phyloP scores from a whole-genome alignment of 805 yeast genomes.

The Metschnikowia arizonensis region DNA sequence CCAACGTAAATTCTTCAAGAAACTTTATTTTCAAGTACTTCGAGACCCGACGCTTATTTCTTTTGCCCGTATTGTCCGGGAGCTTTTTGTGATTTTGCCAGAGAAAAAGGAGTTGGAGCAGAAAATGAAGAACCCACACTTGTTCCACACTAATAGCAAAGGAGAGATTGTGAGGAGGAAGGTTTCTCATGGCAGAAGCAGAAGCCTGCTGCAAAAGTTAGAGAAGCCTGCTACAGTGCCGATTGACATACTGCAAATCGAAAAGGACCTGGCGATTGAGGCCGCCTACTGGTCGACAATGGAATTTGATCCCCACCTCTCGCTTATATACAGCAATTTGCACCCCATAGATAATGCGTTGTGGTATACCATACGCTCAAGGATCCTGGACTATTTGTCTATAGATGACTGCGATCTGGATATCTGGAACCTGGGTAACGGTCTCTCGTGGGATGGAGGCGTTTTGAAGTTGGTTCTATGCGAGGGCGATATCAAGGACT shows the following conservation, averaged over 20 bases:
- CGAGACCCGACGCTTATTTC: slow-evolving; percentile 46
- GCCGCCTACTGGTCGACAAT: slow-evolving; percentile 50
- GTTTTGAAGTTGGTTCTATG: slow-evolving; percentile 64
- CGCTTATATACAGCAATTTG: slow-evolving; percentile 61
- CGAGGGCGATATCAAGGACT: slow-evolving; percentile 65
- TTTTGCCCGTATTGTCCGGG: slow-evolving; percentile 54
- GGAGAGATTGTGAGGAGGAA: slow-evolving; percentile 30
- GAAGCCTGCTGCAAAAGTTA: slow-evolving; percentile 18
- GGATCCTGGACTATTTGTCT: slow-evolving; percentile 64
- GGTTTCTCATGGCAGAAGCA: slow-evolving; percentile 9
- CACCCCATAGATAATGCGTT: slow-evolving; percentile 66
- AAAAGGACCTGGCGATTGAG: slow-evolving; percentile 45
- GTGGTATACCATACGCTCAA: slow-evolving; percentile 56
- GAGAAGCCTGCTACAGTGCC: slow-evolving; percentile 16
- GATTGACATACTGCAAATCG: slow-evolving; percentile 27
- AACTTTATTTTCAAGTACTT: slow-evolving; percentile 47
- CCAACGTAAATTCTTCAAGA: slow-evolving; percentile 50
- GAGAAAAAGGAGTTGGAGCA: slow-evolving; percentile 34
- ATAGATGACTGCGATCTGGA: slow-evolving; percentile 40
- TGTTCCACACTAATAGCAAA: slow-evolving; percentile 31
- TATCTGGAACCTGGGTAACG: slow-evolving; percentile 27
- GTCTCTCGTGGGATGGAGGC: slow-evolving; percentile 63
- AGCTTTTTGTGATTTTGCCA: slow-evolving; percentile 50
- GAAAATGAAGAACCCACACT: slow-evolving; percentile 34
- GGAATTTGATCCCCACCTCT: slow-evolving; percentile 69